Percentiles rank a stretch among this genome's conserved stretches.
These are phyloP conservation scores for Chrysoporthe cubensis DNA, from an alignment of 2,329 filamentous ascomycete genomes.

Conservation along the genomic window DNA sequence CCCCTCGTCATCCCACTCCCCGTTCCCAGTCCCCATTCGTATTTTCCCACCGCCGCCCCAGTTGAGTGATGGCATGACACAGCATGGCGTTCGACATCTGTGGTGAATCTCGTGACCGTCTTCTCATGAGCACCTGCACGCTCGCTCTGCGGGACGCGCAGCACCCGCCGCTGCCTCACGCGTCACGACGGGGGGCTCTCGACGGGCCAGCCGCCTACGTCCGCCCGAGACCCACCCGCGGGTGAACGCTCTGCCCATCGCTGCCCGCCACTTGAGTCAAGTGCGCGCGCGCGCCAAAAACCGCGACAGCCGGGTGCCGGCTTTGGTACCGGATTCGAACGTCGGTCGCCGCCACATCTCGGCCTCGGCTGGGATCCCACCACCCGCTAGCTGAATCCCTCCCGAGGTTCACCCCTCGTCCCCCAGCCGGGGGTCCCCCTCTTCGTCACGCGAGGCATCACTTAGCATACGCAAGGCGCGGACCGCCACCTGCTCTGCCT, in stretches of 20 bases:
- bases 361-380: neutral
- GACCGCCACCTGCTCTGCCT: neutral
- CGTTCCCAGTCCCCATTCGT: neutral
- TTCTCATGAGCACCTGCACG: neutral
- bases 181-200: no score
- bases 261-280: no score
- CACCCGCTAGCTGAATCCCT: neutral
- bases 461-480: neutral
- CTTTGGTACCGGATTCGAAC: no score
- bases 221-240: no score
- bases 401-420: neutral
- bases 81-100: neutral
- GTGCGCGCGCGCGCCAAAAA: no score
- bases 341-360: neutral
- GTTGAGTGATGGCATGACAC: neutral
- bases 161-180: no score
- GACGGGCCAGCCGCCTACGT: no score
- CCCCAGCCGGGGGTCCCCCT: neutral
- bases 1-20: neutral
- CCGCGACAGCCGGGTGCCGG: no score
- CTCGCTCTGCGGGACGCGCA: no score
- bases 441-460: neutral
- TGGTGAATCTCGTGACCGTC: conserved; percentile 13
- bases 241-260: no score
- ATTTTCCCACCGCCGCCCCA: no score